phyloP scores from a whole-genome alignment of 257 asterid species.

The Salvia splendens region DNA sequence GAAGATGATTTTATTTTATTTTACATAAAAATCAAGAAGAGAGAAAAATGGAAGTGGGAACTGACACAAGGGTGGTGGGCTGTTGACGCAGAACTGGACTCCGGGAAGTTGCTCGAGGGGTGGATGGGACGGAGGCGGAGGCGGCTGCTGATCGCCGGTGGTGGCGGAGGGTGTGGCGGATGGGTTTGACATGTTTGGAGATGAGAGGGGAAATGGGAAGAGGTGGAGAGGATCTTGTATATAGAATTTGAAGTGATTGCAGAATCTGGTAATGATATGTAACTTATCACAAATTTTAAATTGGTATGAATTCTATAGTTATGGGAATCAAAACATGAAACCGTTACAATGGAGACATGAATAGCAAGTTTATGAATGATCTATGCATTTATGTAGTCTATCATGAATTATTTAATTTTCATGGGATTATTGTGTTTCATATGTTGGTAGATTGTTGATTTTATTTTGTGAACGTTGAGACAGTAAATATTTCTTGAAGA shows the following conservation, averaged over 20 bases:
- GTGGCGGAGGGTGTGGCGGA: constrained; percentile 51
- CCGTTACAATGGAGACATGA: constrained; percentile 26
- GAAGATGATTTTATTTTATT: no score
- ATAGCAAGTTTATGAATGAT: constrained; percentile 7
- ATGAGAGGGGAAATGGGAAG: constrained; percentile 30
- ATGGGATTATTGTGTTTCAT: not conserved
- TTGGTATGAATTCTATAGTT: constrained; percentile 6
- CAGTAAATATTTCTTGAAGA: no score
- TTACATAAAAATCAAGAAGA: not conserved
- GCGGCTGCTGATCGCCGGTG: not conserved
- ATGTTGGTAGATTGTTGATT: no score
- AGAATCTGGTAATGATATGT: constrained; percentile 34
- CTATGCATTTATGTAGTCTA: not conserved
- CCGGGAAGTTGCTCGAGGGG: constrained; percentile 65
- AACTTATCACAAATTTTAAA: constrained; percentile 24
- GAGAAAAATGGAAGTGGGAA: constrained; percentile 12
- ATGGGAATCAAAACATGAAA: constrained; percentile 28
- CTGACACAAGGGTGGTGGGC: constrained; percentile 74
- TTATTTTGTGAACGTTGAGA: no score
- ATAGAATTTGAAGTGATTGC: constrained; percentile 9
- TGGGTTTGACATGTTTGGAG: not conserved
- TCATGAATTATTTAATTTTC: not conserved
- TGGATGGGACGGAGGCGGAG: constrained; percentile 56
- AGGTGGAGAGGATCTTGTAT: not conserved
- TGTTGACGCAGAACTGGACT: constrained; percentile 70